These are phyloP conservation scores for Luffa acutangula DNA, from an alignment of 306 rosid genomes.

Conservation along the genomic window DNA sequence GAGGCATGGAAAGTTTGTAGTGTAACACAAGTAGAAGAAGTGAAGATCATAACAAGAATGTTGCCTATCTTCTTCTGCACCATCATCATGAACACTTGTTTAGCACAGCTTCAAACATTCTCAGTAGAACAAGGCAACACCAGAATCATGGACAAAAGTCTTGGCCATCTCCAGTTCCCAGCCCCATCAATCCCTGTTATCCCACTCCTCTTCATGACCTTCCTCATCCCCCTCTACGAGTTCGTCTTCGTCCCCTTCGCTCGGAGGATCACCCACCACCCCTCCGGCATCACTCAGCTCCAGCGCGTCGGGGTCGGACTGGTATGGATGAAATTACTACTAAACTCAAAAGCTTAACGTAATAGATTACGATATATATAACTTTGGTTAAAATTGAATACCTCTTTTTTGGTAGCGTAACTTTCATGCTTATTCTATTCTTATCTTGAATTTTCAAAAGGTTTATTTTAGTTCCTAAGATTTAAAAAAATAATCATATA, in stretches of 20 bases:
- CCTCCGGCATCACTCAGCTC: constrained; percentile 72
- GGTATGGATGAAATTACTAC: constrained; percentile 11
- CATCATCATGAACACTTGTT: constrained; percentile 72
- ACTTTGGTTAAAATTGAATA: no score
- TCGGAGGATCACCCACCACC: constrained; percentile 56
- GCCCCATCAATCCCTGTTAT: constrained; percentile 68
- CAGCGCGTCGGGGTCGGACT: constrained; percentile 79
- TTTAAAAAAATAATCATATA: no score
- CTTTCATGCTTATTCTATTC: no score
- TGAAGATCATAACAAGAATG: constrained; percentile 70
- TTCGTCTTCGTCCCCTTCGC: constrained; percentile 62
- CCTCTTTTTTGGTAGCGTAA: no score
- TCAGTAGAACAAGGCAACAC: constrained; percentile 62
- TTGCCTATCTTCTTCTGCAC: constrained; percentile 68
- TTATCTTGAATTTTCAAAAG: no score
- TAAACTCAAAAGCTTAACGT: neutral
- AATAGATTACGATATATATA: no score
- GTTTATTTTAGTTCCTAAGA: no score
- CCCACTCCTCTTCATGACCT: constrained; percentile 50
- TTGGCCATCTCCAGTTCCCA: constrained; percentile 50
- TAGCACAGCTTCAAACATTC: constrained; percentile 89
- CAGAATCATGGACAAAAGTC: constrained; percentile 30
- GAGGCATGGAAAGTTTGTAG: constrained; percentile 57
- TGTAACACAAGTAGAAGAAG: constrained; percentile 85
- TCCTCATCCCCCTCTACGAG: constrained; percentile 63